A percentile compares a stretch with the other conserved stretches of the same genome.
These are phyloP conservation scores for Yamadazyma diddensiae DNA, from an alignment of 1,139 yeast genomes.

Conservation along the genomic window DNA sequence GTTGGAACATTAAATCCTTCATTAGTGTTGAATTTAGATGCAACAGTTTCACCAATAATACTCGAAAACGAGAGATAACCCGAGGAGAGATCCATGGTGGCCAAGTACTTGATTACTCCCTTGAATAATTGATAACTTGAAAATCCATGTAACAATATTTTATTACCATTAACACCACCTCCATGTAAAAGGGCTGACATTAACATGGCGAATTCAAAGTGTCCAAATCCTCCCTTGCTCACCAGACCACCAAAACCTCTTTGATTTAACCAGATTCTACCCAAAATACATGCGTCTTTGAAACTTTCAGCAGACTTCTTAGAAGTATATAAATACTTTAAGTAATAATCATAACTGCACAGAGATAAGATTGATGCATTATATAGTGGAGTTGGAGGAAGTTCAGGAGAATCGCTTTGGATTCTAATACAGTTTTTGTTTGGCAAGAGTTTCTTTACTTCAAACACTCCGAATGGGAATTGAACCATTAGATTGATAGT, in stretches of 20 bases:
- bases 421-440: conserved; percentile 78
- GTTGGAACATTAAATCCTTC: conserved; percentile 72
- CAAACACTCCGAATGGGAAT: conserved; percentile 69
- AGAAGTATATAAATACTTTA: conserved; percentile 71
- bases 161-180: conserved; percentile 75
- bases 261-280: conserved; percentile 87
- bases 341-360: conserved; percentile 63
- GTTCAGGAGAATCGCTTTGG: conserved; percentile 43
- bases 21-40: conserved; percentile 50
- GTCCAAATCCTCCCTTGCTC: conserved; percentile 82
- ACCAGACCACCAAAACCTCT: conserved; percentile 70
- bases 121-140: conserved; percentile 91
- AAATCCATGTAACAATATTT: conserved; percentile 77
- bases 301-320: conserved; percentile 80
- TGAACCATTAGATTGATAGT: conserved; percentile 70
- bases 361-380: conserved; percentile 76
- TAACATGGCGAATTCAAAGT: conserved; percentile 80
- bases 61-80: conserved; percentile 72
- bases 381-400: conserved; percentile 81
- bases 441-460: conserved; percentile 70
- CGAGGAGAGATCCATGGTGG: conserved; percentile 65
- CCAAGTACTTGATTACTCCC: conserved; percentile 78
- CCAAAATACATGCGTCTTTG: conserved; percentile 82
- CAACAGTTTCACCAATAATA: conserved; percentile 44
- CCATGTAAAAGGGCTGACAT: conserved; percentile 83